A percentile compares a stretch with the other conserved stretches of the same genome.
These are phyloP conservation scores for Diatrype stigma DNA, from an alignment of 2,329 filamentous ascomycete species.

Conservation along the genomic window DNA sequence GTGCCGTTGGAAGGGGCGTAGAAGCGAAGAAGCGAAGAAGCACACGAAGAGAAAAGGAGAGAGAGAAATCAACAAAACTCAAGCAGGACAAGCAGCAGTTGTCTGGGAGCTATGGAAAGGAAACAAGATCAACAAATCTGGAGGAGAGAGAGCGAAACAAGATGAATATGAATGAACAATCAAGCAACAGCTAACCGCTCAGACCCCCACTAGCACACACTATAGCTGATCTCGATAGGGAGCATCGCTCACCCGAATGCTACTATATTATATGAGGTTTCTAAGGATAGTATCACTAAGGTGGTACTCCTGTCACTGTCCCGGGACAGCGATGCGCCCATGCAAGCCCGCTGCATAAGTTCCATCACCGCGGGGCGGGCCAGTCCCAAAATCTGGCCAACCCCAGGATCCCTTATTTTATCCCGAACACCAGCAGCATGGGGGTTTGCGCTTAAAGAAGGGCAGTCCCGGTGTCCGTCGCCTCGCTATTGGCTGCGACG, in stretches of 20 bases:
- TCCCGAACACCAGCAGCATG: neutral
- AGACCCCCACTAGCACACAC: constrained; percentile 9
- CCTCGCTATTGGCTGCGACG: neutral
- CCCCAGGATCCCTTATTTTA: neutral
- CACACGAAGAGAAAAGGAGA: constrained; percentile 6
- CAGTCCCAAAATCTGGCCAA: neutral
- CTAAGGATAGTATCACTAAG: constrained; percentile 6
- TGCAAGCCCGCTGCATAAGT: constrained; percentile 4
- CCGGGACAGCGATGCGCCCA: constrained; percentile 9
- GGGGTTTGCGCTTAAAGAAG: neutral
- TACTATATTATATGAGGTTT: neutral
- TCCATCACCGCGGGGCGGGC: constrained; percentile 1
- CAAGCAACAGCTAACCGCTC: constrained; percentile 9
- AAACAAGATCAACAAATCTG: constrained; percentile 9
- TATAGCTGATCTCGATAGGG: constrained; percentile 7
- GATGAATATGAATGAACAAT: constrained; percentile 19
- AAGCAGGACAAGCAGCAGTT: constrained; percentile 4
- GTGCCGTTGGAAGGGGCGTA: constrained; percentile 8
- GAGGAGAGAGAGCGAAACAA: constrained; percentile 12
- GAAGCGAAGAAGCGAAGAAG: constrained; percentile 12
- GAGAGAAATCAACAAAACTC: constrained; percentile 8
- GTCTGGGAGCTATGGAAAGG: constrained; percentile 13
- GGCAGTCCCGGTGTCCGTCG: neutral
- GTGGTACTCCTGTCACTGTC: constrained; percentile 1
- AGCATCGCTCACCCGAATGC: constrained; percentile 1